These are phyloP conservation scores for Sporothrix dimorphospora DNA, from an alignment of 2,329 filamentous ascomycete genomes.

Conservation along the genomic window DNA sequence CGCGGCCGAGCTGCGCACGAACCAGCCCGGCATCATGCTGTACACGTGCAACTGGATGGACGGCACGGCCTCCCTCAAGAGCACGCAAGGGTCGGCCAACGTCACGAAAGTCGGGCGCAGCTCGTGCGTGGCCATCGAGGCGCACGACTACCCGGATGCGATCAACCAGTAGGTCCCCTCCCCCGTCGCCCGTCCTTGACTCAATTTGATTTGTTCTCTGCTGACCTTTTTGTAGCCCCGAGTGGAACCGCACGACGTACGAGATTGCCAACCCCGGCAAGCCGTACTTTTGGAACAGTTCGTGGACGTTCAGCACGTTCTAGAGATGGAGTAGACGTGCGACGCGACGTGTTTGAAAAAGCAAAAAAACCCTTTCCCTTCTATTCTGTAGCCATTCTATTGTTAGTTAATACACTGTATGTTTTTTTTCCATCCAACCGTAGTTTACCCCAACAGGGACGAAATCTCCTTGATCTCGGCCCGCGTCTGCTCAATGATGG, in stretches of 20 bases:
- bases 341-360: too few species aligned
- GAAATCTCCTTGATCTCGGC: conserved; percentile 20
- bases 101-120: conserved; percentile 56
- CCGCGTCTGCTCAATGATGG: conserved; percentile 25
- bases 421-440: not conserved
- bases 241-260: conserved; percentile 47
- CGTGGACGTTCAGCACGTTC: conserved; percentile 47
- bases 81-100: conserved; percentile 57
- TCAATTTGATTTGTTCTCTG: too few species aligned
- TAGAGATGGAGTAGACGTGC: too few species aligned
- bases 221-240: conserved; percentile 44
- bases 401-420: not conserved
- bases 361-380: not conserved
- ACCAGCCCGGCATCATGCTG: conserved; percentile 71
- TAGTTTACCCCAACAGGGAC: not conserved
- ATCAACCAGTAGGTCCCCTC: conserved; percentile 68
- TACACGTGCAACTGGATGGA: conserved; percentile 67
- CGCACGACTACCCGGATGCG: conserved; percentile 76
- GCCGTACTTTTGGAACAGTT: conserved; percentile 49
- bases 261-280: conserved; percentile 49
- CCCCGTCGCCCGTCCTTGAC: not conserved
- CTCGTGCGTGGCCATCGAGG: conserved; percentile 75
- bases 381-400: not conserved
- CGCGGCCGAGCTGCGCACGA: conserved; percentile 68
- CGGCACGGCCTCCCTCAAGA: conserved; percentile 57